Evolutionary conservation across 192 early-diverging fungal species (phyloP), one percentile per base, ranked within the genome.

Genomic region (Thamnidium elegans): DNA sequence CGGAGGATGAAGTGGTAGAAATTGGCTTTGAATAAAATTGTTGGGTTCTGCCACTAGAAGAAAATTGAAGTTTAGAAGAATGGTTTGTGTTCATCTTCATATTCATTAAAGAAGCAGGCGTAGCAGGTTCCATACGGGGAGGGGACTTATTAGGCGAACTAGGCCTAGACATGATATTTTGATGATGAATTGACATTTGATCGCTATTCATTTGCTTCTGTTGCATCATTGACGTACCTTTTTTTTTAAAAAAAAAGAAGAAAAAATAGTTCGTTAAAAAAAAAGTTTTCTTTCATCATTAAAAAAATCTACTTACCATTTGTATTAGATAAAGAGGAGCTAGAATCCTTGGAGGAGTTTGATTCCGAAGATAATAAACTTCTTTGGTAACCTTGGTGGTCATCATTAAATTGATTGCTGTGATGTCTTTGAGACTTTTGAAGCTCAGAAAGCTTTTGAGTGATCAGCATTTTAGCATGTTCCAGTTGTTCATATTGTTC

Each of bases 401-500:
- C 32, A 31, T 31, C 32, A 31, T 31, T 55, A 4, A 15, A 23
- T 42, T 30, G 23, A 10, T 50, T 11, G 48, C 21, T 47, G 6
- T 14, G 13, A 15, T 51, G 17, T 42, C 14, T 8, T 51, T 66
- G 64, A 20, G 65, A 48, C 39, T 66, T 50, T 42, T 67, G 60
- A n/a, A 73, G 20, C 53, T 63, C 71, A 42, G 66, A 58, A 4
- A 73, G 43, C 34, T 65, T 60, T 15, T 54, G 55, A 14, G 54
- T 73, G 34, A 73, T 58, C 43, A 68, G 44, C 11, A 50, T 34
- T 34, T 73, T 73, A 11, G 63, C 62, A 20, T 73, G 45, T 32
- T 73, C 71, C 31, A 73, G 34, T 34, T 68, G 61, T 43, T 68
- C 62, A 46, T 73, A 73, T 55, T 73, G 66, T 30, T 73, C 62